Evolutionary conservation across 352 stramenopile genomes (phyloP), one percentile per base, ranked within the genome.

Genomic region (Poterioochromonas sp.): DNA sequence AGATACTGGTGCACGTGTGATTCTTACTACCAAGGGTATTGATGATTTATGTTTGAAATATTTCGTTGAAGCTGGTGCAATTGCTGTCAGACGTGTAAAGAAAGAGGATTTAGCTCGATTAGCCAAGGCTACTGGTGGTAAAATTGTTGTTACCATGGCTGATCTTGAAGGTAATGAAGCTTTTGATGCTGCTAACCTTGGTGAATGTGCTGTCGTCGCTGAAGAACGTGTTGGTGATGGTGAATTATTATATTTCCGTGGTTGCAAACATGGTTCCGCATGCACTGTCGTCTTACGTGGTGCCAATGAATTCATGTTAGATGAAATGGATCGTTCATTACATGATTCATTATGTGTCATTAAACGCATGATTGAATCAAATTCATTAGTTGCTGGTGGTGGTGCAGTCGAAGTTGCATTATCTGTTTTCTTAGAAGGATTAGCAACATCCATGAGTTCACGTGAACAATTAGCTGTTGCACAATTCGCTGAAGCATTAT

Each of bases 11-110:
- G 95, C 95, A 60, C 98, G 97, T 78, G 95, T 99, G 40, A 95
- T 99, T 43, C 84, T 99, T 62, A 99, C 95, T n/a, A 98, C 95
- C 73, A 99, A 99, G 87, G 96, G 95, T 12, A 98, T 99, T 80
- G 96, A 99, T 84, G 96, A 99, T 84, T 83, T 98, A 47, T 98
- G 94, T 80, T 91, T 99, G 80, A 99, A 99, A 86, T 99, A 99
- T 87, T 99, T 99, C 88, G 96, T 99, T 34, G 94, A 99, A 86
- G 92, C 92, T 0, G 93, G 92, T 35, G 95, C 90, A 81, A 97
- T 99, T 83, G 95, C 92, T 76, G 92, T 97, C 54, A 91, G 96
- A 80, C 92, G 96, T 34, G 95, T 96, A 62, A 96, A 97, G 83
- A 97, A 97, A 83, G 95, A 99, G 81, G 96, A 99, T 84, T 80